Conservation (phyloP, 2,329 filamentous ascomycete genomes). For the Monosporascus sp. region DNA sequence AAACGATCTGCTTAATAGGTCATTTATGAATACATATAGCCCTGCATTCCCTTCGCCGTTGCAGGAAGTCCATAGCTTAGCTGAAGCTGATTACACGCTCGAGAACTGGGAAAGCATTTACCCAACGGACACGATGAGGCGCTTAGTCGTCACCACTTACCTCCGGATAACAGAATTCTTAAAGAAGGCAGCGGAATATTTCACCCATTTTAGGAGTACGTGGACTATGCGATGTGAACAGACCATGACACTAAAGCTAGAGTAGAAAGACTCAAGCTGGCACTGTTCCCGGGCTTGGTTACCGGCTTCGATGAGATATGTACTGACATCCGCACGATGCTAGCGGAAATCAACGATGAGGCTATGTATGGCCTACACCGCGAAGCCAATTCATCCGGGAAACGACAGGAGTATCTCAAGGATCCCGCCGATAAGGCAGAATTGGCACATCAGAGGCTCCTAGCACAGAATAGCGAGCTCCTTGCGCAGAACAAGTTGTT, state of each 20-base stretch:
- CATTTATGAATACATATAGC: no score
- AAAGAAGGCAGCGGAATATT: neutral
- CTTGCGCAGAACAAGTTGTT: neutral
- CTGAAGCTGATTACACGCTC: no score
- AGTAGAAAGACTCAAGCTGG: neutral
- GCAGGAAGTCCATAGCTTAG: no score
- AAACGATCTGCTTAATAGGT: no score
- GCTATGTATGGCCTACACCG: neutral
- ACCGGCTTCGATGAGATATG: neutral
- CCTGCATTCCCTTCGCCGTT: no score
- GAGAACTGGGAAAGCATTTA: neutral
- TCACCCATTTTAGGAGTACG: neutral
- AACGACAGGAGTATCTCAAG: neutral
- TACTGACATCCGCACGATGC: neutral
- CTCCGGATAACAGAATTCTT: neutral
- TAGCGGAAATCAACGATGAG: neutral
- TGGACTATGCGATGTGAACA: neutral
- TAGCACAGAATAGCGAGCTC: neutral
- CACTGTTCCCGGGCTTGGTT: neutral
- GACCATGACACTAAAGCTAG: neutral
- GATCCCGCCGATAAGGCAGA: neutral
- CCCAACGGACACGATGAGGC: neutral
- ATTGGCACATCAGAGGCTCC: neutral
- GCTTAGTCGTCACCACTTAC: neutral
- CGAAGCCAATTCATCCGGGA: neutral